Base-by-base conservation (phyloP, 208 protist genomes). In the Plasmodiophora brassicae region DNA sequence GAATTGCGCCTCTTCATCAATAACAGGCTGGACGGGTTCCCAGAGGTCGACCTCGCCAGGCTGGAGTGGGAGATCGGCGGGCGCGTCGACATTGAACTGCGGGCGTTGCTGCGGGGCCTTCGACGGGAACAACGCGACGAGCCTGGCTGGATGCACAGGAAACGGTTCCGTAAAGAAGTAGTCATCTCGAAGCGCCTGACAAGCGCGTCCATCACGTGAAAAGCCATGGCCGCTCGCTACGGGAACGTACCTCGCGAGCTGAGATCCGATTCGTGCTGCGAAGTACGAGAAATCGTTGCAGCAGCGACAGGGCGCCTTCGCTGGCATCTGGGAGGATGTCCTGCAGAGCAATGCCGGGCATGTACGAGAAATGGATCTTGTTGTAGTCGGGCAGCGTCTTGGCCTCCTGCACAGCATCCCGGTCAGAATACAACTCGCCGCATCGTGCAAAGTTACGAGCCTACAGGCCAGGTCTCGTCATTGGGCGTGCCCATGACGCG, bases 401-500 rank as follows among this genome's bases (percentile, higher is more conserved):
- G 38, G 41, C 44, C 22, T 35, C 83, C 83, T 85, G 45, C n/a
- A 53, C 36, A 20, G 36, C 36, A 57, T 28, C 83, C n/a, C n/a
- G n/a, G n/a, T n/a, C n/a, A n/a, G n/a, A 54, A 1, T 5, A 45
- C 8, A 54, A n/a, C 32, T 46, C 25, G 1, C 36, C 1, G 32
- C 8, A 54, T 1, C 36, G 5, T 5, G 8, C 36, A 46, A 10
- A 22, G 22, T 44, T 54, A 10, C 32, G 25, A 54, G 28, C 83
- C 83, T 86, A 86, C 83, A 0, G 90, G 90, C 90, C 90, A 91
- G 8, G 71, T 46, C 60, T 91, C 85, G 1, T 87, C 54, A 0
- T 45, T 90, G 1, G 91, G 85, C 5, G 88, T 91, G 60, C 91
- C 91, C 84, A 92, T 20, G n/a, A 89, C 85, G 0, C 78, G 43